Evolutionary conservation across 306 rosid species (phyloP), one percentile per base, ranked within the genome.

Genomic region (Alnus glutinosa): DNA sequence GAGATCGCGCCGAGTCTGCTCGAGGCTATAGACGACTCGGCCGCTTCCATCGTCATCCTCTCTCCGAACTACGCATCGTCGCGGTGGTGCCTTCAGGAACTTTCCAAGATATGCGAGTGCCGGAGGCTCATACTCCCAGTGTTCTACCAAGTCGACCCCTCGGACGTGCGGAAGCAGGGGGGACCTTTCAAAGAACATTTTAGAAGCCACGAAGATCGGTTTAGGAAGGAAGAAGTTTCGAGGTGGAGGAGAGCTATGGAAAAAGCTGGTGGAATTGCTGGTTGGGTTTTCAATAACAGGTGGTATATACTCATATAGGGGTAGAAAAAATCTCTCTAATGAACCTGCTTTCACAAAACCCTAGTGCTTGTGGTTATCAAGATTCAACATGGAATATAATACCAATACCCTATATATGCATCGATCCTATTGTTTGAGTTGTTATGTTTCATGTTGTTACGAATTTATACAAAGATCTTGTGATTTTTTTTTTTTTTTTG

Each of bases 11-110:
- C 84, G 74, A 74, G 77, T 47, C 80, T 90, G 15, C 73, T 88
- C 7, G 89, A 85, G 39, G 95, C 91, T 15, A 84, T 90, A 52
- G 86, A 87, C 2, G 95, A 85, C 70, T 88, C 92, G 8, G 91
- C 92, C 0, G 89, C 92, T 3, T 75, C 92, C 16, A 77, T 90
- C 14, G 58, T 84, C 19, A 51, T 88, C n/a, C 3, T 90, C 23
- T 88, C 91, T 5, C 79, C 58, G 2, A 73, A 76, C 9, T 90
- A 88, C 37, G 91, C 89, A 2, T 69, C 86, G 0, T 88, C 91
- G 0, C 79, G 79, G 16, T 80, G 91, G 89, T 81, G 95, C 18
- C 86, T 88, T 5, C 79, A 84, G 7, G 89, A 89, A 64, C 87
- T 90, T 1, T 86, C 89, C 2, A 74, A 77, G 85, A 87, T 90